Evolutionary conservation across 208 protist species (phyloP).

Genomic region (Willaertia magna): DNA sequence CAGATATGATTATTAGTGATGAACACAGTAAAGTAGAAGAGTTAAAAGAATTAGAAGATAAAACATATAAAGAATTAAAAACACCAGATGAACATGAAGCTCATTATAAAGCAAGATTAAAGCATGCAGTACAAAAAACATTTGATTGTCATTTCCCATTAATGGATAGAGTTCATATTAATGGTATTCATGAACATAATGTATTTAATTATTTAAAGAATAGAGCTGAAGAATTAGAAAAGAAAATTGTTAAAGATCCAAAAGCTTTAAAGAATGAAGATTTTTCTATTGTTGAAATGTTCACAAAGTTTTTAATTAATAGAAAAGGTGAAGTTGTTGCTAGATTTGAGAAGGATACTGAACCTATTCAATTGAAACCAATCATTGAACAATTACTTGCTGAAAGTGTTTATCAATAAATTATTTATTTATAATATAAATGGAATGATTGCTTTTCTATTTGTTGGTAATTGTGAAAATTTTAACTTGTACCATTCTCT

Average conservation of each 20-base stretch:
- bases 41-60: neutral
- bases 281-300: neutral
- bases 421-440: neutral
- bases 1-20: neutral
- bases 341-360: neutral
- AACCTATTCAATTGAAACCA: neutral
- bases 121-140: no score
- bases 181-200: neutral
- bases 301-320: neutral
- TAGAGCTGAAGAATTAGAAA: neutral
- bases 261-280: neutral
- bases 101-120: no score
- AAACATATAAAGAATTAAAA: neutral
- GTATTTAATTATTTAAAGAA: neutral
- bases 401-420: neutral
- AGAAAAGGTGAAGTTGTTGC: neutral
- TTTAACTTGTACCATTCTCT: neutral
- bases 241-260: neutral
- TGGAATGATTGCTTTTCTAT: neutral
- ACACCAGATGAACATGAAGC: neutral
- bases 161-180: neutral
- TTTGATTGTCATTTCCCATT: no score
- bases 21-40: neutral
- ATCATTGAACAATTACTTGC: neutral
- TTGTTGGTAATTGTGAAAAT: neutral